Conservation (phyloP, 2,329 filamentous ascomycete species). For the Aspergillus nomiae region DNA sequence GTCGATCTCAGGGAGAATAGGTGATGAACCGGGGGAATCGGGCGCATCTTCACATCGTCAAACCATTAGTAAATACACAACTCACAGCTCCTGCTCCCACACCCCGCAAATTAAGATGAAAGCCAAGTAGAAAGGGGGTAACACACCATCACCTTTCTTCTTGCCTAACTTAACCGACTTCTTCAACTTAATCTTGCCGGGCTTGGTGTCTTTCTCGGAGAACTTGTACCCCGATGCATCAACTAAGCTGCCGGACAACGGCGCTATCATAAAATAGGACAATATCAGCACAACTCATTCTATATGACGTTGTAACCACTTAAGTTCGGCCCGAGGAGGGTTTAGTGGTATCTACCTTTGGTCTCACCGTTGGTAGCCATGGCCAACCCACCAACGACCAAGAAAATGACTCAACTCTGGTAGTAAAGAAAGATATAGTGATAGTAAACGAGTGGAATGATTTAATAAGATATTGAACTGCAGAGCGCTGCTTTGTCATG, state of each 20-base stretch:
- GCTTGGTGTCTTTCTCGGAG: slow-evolving; percentile 47
- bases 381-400: slow-evolving; percentile 16
- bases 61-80: not conserved
- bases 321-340: not conserved
- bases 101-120: not conserved
- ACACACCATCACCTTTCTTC: slow-evolving; percentile 38
- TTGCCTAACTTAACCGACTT: slow-evolving; percentile 31
- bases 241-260: slow-evolving; percentile 38
- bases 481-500: not conserved
- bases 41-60: slow-evolving; percentile 19
- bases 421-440: not conserved
- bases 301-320: not conserved
- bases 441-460: not conserved
- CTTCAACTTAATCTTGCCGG: slow-evolving; percentile 48
- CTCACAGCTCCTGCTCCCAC: not conserved
- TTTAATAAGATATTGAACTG: not conserved
- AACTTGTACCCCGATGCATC: slow-evolving; percentile 50
- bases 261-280: not conserved
- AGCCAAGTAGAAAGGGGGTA: not conserved
- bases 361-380: slow-evolving; percentile 41
- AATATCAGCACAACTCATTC: not conserved
- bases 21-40: slow-evolving; percentile 41
- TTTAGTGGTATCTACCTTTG: slow-evolving; percentile 32
- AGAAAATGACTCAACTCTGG: not conserved
- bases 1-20: slow-evolving; percentile 63